These are phyloP conservation scores for Talaromyces funiculosus DNA, from an alignment of 2,329 filamentous ascomycete species.

Conservation along the genomic window DNA sequence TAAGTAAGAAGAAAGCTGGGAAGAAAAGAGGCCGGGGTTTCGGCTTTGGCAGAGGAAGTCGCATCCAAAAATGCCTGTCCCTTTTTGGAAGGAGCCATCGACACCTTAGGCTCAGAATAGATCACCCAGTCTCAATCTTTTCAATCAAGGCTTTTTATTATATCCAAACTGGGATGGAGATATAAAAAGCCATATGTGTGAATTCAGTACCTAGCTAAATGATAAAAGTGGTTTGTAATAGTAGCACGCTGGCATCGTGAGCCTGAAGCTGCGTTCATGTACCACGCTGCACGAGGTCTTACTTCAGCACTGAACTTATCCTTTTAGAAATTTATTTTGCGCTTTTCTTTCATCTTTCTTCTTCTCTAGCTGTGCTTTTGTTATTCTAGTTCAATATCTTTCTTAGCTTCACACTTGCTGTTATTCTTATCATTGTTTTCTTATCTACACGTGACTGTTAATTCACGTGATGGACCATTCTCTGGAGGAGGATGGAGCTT, in stretches of 20 bases:
- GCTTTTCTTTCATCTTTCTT: background rate
- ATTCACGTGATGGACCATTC: background rate
- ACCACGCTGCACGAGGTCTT: background rate
- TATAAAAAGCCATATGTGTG: background rate
- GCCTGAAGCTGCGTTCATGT: background rate
- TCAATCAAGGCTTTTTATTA: background rate
- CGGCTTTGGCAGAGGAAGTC: conserved; percentile 1
- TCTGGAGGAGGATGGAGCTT: background rate
- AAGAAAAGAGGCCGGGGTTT: background rate
- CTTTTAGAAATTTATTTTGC: background rate
- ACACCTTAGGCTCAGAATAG: background rate
- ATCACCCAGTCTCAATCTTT: background rate
- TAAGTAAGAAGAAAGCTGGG: background rate
- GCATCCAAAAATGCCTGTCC: background rate
- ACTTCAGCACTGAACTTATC: background rate
- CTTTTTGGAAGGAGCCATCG: conserved; percentile 2
- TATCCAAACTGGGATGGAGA: no score
- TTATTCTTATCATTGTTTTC: background rate
- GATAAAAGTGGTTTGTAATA: background rate
- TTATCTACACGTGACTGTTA: background rate
- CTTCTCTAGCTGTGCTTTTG: background rate
- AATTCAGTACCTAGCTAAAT: background rate
- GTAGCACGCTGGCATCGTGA: background rate
- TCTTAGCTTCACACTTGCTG: background rate
- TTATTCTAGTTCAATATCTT: background rate